A percentile compares a stretch with the other conserved stretches of the same genome.
Evolutionary conservation across 2,329 filamentous ascomycete genomes (phyloP).

Genomic region (Diaporthe helianthi): DNA sequence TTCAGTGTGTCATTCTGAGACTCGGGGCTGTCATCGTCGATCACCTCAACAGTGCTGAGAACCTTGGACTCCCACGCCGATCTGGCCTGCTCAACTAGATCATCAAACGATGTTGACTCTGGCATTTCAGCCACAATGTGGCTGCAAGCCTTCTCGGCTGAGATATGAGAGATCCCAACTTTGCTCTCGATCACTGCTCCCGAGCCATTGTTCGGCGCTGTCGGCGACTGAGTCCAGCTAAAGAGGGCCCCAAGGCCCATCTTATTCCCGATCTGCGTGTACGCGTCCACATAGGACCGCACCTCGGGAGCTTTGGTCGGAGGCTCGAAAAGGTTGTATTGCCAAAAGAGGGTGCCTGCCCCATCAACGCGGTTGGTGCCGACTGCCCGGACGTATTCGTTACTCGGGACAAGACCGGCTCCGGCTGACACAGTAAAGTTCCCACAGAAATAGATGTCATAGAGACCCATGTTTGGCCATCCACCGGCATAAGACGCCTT

Average conservation of each 20-base stretch:
- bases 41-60: slow-evolving; percentile 24
- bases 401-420: neutral
- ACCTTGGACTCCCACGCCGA: slow-evolving; percentile 26
- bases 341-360: slow-evolving; percentile 25
- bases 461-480: slow-evolving; percentile 22
- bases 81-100: slow-evolving; percentile 22
- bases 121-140: slow-evolving; percentile 22
- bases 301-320: neutral
- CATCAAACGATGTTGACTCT: slow-evolving; percentile 8
- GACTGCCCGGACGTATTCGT: slow-evolving; percentile 21
- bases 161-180: slow-evolving; percentile 20
- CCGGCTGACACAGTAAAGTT: slow-evolving; percentile 21
- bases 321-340: slow-evolving; percentile 4
- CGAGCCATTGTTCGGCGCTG: neutral
- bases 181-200: slow-evolving; percentile 22
- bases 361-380: slow-evolving; percentile 14
- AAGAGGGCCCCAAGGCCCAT: slow-evolving; percentile 26
- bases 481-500: slow-evolving; percentile 24
- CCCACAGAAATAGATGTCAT: slow-evolving; percentile 17
- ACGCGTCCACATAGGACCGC: slow-evolving; percentile 13
- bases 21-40: slow-evolving; percentile 2
- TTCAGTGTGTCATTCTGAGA: slow-evolving; percentile 24
- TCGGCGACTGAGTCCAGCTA: slow-evolving; percentile 11
- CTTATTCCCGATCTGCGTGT: slow-evolving; percentile 19
- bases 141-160: slow-evolving; percentile 18